Conservation (phyloP, 2,329 filamentous ascomycete species). For the Pseudogymnoascus sp. region DNA sequence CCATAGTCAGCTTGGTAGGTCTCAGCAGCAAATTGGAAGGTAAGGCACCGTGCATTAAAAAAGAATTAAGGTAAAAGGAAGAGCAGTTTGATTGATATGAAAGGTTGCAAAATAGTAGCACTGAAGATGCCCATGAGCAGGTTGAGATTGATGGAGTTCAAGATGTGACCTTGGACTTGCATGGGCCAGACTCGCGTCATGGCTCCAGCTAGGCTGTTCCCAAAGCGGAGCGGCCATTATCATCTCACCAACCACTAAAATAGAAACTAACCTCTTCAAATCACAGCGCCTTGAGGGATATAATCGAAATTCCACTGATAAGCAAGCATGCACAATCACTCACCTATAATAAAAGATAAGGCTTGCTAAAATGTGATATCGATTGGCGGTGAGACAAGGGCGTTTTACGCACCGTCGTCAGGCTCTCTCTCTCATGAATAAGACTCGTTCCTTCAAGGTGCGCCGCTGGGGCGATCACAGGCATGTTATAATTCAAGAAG, state of each 20-base stretch:
- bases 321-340: background rate
- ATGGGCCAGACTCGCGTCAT: constrained; percentile 7
- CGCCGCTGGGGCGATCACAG: background rate
- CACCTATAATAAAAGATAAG: constrained; percentile 1
- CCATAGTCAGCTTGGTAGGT: constrained; percentile 3
- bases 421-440: background rate
- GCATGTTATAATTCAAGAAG: background rate
- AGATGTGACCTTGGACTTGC: constrained; percentile 2
- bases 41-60: constrained; percentile 3
- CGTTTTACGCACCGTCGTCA: background rate
- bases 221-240: constrained; percentile 5
- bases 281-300: constrained; percentile 4
- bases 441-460: background rate
- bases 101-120: background rate
- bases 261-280: background rate
- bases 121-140: background rate
- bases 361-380: background rate
- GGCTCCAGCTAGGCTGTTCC: constrained; percentile 4
- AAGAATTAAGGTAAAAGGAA: background rate
- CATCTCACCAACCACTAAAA: background rate
- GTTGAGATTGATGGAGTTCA: constrained; percentile 5
- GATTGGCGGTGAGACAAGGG: background rate
- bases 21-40: background rate
- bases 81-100: background rate
- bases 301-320: background rate